Conservation (phyloP, 345 rosid species). For the Gossypium mustelinum region DNA sequence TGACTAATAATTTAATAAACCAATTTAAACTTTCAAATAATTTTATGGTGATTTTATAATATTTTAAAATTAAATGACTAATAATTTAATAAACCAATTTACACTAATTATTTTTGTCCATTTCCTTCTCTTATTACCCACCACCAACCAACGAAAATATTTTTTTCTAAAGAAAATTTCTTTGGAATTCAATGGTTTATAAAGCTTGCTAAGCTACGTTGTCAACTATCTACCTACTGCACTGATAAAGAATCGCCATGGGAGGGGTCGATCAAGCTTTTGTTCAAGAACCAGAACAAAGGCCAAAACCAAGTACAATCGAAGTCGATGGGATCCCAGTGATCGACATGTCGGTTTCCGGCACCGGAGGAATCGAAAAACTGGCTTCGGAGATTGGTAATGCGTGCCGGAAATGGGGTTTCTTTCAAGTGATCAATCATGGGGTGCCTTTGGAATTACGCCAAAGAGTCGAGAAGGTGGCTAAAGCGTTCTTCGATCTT, state of each 20-base stretch:
- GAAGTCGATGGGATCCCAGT: constrained; percentile 46
- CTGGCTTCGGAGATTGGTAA: constrained; percentile 38
- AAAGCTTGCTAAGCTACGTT: background rate
- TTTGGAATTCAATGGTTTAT: background rate
- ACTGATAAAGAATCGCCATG: constrained; percentile 6
- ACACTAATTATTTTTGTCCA: too few relatives aligned
- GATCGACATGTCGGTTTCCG: constrained; percentile 35
- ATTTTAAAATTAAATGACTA: too few relatives aligned
- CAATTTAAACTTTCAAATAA: too few relatives aligned
- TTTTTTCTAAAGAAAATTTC: background rate
- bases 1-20: too few relatives aligned
- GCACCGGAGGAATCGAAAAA: constrained; percentile 16
- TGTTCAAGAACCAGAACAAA: constrained; percentile 37
- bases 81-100: too few relatives aligned
- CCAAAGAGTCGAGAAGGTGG: constrained; percentile 27
- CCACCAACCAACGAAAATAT: background rate
- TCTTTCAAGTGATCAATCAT: constrained; percentile 51
- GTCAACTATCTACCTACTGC: background rate
- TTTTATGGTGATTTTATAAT: too few relatives aligned
- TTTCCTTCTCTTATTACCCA: too few relatives aligned
- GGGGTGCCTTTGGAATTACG: constrained; percentile 39
- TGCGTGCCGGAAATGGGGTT: constrained; percentile 59
- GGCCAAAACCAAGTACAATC: constrained; percentile 26
- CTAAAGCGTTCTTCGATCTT: constrained; percentile 42
- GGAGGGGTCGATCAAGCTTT: constrained; percentile 42